Percentiles rank a stretch among this genome's conserved stretches.
Evolutionary conservation across 148 eudicot species (phyloP).

Genomic region (Rhododendron simsii): DNA sequence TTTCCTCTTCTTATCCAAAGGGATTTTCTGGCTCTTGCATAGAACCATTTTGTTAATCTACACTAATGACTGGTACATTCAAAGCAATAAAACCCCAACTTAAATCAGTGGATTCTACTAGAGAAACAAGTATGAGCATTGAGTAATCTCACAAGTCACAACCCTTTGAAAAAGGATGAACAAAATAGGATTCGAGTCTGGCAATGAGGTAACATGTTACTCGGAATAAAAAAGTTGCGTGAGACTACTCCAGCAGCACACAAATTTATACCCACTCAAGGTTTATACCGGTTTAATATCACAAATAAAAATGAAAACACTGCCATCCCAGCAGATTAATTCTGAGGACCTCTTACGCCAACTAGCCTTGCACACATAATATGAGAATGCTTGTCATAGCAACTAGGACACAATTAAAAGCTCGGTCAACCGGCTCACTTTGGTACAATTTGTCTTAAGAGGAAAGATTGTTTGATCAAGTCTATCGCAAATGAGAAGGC

Average conservation of each 20-base stretch:
- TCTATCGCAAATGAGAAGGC: not conserved
- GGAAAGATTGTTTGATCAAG: not conserved
- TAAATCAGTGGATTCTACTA: not conserved
- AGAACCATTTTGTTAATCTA: not conserved
- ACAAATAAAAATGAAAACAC: not conserved
- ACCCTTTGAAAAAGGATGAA: not conserved
- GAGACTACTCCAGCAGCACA: not conserved
- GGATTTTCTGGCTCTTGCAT: not conserved
- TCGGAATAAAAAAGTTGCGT: not conserved
- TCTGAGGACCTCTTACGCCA: not conserved
- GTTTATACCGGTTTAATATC: not conserved
- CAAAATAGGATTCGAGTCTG: not conserved
- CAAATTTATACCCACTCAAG: not conserved
- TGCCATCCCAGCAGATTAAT: not conserved
- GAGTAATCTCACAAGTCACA: not conserved
- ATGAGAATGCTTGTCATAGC: not conserved
- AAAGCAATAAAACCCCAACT: not conserved
- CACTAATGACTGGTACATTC: not conserved
- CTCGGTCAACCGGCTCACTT: not conserved
- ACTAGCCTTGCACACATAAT: not conserved
- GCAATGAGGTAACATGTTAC: not conserved
- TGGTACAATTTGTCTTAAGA: not conserved
- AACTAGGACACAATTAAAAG: not conserved
- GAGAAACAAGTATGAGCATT: not conserved
- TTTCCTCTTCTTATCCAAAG: not conserved